phyloP scores from a whole-genome alignment of 2,329 filamentous ascomycete genomes.

The Elsinoe ampelina region DNA sequence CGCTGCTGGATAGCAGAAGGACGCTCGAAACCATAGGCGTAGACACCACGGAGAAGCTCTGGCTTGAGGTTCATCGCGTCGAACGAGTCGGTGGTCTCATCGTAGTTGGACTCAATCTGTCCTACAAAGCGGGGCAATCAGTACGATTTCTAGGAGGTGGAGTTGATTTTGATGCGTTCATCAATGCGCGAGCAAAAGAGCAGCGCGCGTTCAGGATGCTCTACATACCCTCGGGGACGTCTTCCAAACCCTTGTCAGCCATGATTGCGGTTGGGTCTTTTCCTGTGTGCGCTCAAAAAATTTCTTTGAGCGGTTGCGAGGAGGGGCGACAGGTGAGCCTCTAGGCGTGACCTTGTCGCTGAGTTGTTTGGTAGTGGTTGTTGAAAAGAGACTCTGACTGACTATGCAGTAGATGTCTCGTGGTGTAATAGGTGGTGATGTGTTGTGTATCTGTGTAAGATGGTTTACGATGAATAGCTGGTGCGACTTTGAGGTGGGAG shows the following conservation, averaged over 20 bases:
- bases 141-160: background rate
- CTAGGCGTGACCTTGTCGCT: constrained; percentile 10
- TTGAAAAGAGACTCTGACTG: constrained; percentile 12
- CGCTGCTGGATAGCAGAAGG: constrained; percentile 99
- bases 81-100: constrained; percentile 98
- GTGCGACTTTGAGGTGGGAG: constrained; percentile 44
- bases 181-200: constrained; percentile 3
- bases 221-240: constrained; percentile 84
- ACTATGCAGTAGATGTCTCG: constrained; percentile 13
- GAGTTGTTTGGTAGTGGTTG: background rate
- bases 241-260: constrained; percentile 98
- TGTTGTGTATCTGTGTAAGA: constrained; percentile 4
- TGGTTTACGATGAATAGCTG: background rate
- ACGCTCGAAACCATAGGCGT: constrained; percentile 99
- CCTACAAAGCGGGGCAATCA: constrained; percentile 44
- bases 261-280: constrained; percentile 69
- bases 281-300: constrained; percentile 23
- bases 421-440: background rate
- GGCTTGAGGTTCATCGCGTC: constrained; percentile 96
- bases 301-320: constrained; percentile 8
- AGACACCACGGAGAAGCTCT: constrained; percentile 96
- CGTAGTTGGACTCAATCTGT: constrained; percentile 99
- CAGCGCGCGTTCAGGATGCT: background rate
- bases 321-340: constrained; percentile 11
- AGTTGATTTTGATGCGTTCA: background rate